Evolutionary conservation across 768 basidiomycete species (phyloP), one percentile per base, ranked within the genome.

Genomic region (Myochromella boudieri): DNA sequence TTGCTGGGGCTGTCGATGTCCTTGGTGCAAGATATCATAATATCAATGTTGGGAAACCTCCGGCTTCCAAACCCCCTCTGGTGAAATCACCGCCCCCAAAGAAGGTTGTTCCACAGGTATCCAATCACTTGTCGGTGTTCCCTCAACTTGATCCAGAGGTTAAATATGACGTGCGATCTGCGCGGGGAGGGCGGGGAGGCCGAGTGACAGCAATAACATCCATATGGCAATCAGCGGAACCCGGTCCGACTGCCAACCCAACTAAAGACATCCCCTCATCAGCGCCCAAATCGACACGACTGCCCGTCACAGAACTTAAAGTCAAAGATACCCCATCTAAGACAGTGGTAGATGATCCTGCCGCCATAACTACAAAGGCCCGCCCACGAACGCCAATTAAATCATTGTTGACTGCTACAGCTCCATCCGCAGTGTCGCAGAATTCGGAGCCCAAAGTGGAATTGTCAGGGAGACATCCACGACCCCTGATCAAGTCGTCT

Each of bases 101-200:
- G 29, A 61, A 61, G 39, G 8, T 42, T 22, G 42, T 36, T 8
- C 6, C 7, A 15, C 50, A 57, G 37, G 51, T 58, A 25, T 58
- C 65, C 1, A 59, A 60, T 2, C 68, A 60, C 17, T 42, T 68
- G 4, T 65, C 70, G 15, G 55, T 55, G 1, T 67, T 71, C 46
- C 52, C 63, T 32, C 61, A 64, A 17, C 48, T 55, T 3, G 77
- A 81, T 49, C 69, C 77, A 0, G 84, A 81, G 42, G 75, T 71
- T 17, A 84, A 81, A 48, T 89, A 90, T 57, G 81, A 91, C 57
- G 64, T 88, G 20, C 80, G 84, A 10, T 90, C 87, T 28, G 87
- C 87, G 3, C 76, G 88, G 17, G 87, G 90, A 3, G 89, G 90
- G 2, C 69, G 76, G 33, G 89, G 90, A 2, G 90, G 88, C 10